Evolutionary conservation across 164 flowering plant genomes (phyloP).

Genomic region (Cinnamomum micranthum): DNA sequence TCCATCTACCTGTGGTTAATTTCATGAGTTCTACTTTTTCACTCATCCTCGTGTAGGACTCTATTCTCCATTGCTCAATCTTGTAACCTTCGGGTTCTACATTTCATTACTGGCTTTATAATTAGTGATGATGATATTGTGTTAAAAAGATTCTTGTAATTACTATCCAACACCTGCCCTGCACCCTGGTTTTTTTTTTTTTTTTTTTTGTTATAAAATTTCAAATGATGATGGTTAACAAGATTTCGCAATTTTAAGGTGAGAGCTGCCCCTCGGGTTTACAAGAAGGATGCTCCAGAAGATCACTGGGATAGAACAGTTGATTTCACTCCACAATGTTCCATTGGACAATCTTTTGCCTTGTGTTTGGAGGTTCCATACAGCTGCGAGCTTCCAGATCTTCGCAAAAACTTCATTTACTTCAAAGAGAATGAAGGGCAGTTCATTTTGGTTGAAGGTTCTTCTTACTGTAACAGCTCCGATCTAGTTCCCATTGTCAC

Average conservation of each 20-base stretch:
- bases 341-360: slow-evolving; percentile 75
- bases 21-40: too few species aligned
- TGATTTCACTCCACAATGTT: slow-evolving; percentile 56
- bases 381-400: slow-evolving; percentile 37
- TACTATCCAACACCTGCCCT: not conserved
- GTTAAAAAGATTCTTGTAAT: not conserved
- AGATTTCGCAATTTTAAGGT: slow-evolving; percentile 32
- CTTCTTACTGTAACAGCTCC: slow-evolving; percentile 28
- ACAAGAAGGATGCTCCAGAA: slow-evolving; percentile 43
- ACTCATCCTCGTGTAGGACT: not conserved
- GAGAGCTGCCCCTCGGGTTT: slow-evolving; percentile 64
- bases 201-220: not conserved
- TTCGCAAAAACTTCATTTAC: slow-evolving; percentile 37
- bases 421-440: slow-evolving; percentile 38
- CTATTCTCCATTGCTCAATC: not conserved
- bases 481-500: slow-evolving; percentile 63
- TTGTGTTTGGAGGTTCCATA: slow-evolving; percentile 65
- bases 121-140: too few species aligned
- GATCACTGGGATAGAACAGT: slow-evolving; percentile 65
- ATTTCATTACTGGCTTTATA: not conserved
- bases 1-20: too few species aligned
- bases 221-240: not conserved
- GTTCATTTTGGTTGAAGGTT: slow-evolving; percentile 36
- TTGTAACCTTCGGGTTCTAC: not conserved
- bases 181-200: not conserved